These are phyloP conservation scores for Yarrowia osloensis DNA, from an alignment of 805 yeast species.

Conservation along the genomic window DNA sequence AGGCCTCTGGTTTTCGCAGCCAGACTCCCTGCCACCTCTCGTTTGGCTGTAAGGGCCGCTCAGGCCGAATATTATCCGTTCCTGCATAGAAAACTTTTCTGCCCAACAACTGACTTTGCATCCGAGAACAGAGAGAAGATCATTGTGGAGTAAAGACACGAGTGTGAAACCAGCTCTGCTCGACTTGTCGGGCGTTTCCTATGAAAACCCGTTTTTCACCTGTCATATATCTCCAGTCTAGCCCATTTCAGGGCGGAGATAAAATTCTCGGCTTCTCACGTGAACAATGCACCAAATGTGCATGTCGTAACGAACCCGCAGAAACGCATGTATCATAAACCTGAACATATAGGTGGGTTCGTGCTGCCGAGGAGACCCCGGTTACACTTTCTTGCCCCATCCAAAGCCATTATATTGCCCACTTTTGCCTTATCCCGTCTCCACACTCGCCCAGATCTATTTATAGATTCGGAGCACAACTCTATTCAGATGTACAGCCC, in stretches of 20 bases:
- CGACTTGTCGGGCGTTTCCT: neutral
- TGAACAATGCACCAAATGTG: conserved; percentile 14
- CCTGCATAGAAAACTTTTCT: conserved; percentile 22
- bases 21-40: neutral
- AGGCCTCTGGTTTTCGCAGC: neutral
- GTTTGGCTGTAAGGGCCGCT: neutral
- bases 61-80: neutral
- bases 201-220: neutral
- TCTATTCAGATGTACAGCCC: neutral
- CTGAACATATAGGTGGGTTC: neutral
- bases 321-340: neutral
- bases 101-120: neutral
- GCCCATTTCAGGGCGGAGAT: neutral
- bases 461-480: neutral
- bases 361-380: too few species aligned
- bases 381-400: neutral
- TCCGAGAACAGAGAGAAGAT: too few species aligned
- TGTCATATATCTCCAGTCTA: neutral
- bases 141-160: neutral
- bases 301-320: neutral
- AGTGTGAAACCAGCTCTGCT: neutral
- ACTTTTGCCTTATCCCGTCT: neutral
- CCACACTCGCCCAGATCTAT: neutral
- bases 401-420: neutral
- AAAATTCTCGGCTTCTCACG: conserved; percentile 1